Conservation (phyloP, 129 eudicot genomes). For the Dittrichia graveolens region DNA sequence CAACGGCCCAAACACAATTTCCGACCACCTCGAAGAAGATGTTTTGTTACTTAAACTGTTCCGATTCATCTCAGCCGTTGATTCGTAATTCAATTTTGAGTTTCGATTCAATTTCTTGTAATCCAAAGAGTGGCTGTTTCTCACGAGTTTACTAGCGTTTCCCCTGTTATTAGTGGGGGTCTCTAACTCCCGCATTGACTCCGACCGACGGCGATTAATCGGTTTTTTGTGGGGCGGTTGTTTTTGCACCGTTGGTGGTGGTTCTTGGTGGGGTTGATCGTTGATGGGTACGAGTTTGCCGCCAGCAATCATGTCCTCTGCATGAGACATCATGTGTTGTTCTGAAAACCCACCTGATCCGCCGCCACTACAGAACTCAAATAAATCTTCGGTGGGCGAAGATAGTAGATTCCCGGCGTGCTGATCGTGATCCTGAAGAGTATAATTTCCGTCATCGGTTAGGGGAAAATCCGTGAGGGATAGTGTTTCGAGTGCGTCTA, state of each 20-base stretch:
- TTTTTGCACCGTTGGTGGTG: constrained; percentile 1
- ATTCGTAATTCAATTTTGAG: constrained; percentile 35
- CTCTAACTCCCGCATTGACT: constrained; percentile 50
- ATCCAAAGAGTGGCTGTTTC: constrained; percentile 59
- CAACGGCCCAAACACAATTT: constrained; percentile 49
- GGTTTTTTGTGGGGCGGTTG: not conserved
- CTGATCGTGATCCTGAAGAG: constrained; percentile 21
- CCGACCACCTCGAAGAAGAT: constrained; percentile 55
- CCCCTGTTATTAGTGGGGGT: constrained; percentile 19
- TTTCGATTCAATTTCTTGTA: constrained; percentile 39
- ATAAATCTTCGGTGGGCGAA: constrained; percentile 41
- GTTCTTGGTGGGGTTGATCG: constrained; percentile 10
- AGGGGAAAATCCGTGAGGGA: constrained; percentile 61
- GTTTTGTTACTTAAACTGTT: constrained; percentile 34
- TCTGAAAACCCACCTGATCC: constrained; percentile 18
- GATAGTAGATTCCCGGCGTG: not conserved
- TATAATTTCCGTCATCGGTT: constrained; percentile 26
- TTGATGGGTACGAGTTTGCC: constrained; percentile 64
- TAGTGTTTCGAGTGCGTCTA: constrained; percentile 50
- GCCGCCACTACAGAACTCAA: constrained; percentile 59
- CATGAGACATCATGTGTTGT: constrained; percentile 51
- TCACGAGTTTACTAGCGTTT: constrained; percentile 24
- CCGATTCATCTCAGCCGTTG: constrained; percentile 36
- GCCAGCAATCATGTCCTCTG: constrained; percentile 69
- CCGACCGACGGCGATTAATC: constrained; percentile 35